Evolutionary conservation across 352 stramenopile species (phyloP), one percentile per base, ranked within the genome.

Genomic region (Globisporangium yorkense): DNA sequence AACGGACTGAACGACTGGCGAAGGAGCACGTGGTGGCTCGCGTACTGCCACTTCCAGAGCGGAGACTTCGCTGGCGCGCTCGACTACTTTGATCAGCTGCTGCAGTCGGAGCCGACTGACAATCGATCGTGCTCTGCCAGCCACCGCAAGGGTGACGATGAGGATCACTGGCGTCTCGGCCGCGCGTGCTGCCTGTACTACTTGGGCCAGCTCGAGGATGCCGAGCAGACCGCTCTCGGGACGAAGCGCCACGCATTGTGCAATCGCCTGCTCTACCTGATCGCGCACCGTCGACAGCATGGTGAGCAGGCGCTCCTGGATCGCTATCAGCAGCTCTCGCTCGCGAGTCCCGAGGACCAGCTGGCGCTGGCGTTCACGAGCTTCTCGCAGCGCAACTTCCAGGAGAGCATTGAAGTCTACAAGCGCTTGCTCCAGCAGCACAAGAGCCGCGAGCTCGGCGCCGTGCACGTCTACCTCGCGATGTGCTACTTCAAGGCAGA

Each of bases 291-390:
- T 18, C 70, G 70, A 51, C 88, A 74, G 21, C 62, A 80, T 13
- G 50, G 56, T 2, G 88, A 96, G 45, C 86, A 91, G 43, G 59
- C 97, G 8, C 79, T 97, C 41, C 67, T 92, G 29, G 93, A 97
- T 64, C 89, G 73, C 33, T 83, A 84, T 54, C 61, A 79, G 35
- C 70, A 78, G 13, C 66, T 88, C 18, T 70, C 69, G 3, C 20
- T 59, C 7, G 67, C 52, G 2, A 52, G 62, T 12, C 44, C 64
- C 4, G 59, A 70, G 35, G 73, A 87, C 24, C 70, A 82, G 21
- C 52, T 87, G 20, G 66, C 77, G 3, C 21, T 87, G 5, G 73
- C 77, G 51, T 70, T 68, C 27, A 67, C 70, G 18, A 82, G 70
- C 60, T 77, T 80, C 57, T 40, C 57, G n/a, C 64, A 70, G 15